These are phyloP conservation scores for Termitomyces sp. DNA, from an alignment of 1,284 basidiomycete species.

Conservation along the genomic window DNA sequence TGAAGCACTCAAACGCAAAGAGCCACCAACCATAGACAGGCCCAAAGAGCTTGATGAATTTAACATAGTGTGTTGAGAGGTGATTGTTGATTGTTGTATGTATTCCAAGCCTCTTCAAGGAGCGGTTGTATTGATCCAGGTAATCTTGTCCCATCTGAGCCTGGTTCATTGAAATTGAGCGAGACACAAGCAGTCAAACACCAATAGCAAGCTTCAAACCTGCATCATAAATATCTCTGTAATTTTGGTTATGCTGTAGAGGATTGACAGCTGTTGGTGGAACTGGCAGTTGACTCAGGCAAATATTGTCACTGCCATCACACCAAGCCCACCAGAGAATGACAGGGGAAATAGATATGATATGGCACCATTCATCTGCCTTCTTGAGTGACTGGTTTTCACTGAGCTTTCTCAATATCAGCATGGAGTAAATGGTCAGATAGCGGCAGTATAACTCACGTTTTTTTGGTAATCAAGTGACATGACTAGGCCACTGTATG, in stretches of 20 bases:
- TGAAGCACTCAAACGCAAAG: conserved; percentile 33
- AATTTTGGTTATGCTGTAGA: not conserved
- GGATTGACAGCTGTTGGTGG: conserved; percentile 1
- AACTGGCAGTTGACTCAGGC: conserved; percentile 5
- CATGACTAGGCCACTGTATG: conserved; percentile 28
- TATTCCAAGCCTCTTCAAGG: not conserved
- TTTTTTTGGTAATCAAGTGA: conserved; percentile 29
- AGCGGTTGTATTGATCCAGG: not conserved
- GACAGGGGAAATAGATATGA: conserved; percentile 24
- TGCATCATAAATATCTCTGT: too few species aligned
- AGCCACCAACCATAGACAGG: conserved; percentile 36
- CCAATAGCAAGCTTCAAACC: too few species aligned
- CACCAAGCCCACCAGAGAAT: conserved; percentile 29
- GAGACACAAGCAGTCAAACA: too few species aligned
- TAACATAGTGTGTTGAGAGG: conserved; percentile 19
- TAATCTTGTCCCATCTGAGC: not conserved
- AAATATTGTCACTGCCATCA: conserved; percentile 11
- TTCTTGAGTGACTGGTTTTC: conserved; percentile 17
- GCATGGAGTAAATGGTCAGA: not conserved
- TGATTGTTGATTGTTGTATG: not conserved
- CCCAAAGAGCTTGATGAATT: conserved; percentile 26
- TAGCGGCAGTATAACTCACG: conserved; percentile 14
- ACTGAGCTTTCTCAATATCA: conserved; percentile 17
- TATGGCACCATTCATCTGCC: conserved; percentile 23
- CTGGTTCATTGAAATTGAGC: too few species aligned